phyloP scores from a whole-genome alignment of 495 filamentous ascomycete genomes.

The Hyaloscypha finlandica region DNA sequence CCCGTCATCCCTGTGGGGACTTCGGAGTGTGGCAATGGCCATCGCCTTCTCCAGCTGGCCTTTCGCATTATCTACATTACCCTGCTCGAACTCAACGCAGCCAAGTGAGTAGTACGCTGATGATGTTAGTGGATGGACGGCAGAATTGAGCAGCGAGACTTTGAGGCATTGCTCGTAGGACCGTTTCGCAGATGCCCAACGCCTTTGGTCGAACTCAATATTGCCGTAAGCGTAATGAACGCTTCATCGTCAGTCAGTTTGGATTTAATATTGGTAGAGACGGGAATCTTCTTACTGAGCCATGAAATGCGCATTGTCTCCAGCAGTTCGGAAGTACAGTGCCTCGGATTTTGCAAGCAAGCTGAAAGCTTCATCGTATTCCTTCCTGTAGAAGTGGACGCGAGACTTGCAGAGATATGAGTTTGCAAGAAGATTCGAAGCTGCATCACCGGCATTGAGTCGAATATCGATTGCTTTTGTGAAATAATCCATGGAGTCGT shows the following conservation, averaged over 20 bases:
- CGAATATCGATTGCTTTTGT: slow-evolving; percentile 21
- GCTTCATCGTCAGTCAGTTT: background rate
- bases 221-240: slow-evolving; percentile 23
- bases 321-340: slow-evolving; percentile 20
- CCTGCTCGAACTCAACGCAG: slow-evolving; percentile 7
- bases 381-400: slow-evolving; percentile 17
- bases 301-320: slow-evolving; percentile 23
- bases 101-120: slow-evolving; percentile 24
- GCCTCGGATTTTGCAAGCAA: slow-evolving; percentile 21
- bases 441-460: slow-evolving; percentile 16
- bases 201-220: slow-evolving; percentile 1
- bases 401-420: slow-evolving; percentile 24
- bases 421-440: slow-evolving; percentile 20
- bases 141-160: slow-evolving; percentile 1
- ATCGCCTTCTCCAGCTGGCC: slow-evolving; percentile 24
- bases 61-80: slow-evolving; percentile 11
- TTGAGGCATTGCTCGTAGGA: slow-evolving; percentile 13
- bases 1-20: slow-evolving; percentile 23
- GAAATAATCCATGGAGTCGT: slow-evolving; percentile 20
- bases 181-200: slow-evolving; percentile 5
- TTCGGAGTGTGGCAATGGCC: slow-evolving; percentile 25
- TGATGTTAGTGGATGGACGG: slow-evolving; percentile 20
- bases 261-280: background rate
- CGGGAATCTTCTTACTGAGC: slow-evolving; percentile 14
- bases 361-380: slow-evolving; percentile 18